phyloP scores from a whole-genome alignment of 331 rosid species.

The Quercus tomentella region DNA sequence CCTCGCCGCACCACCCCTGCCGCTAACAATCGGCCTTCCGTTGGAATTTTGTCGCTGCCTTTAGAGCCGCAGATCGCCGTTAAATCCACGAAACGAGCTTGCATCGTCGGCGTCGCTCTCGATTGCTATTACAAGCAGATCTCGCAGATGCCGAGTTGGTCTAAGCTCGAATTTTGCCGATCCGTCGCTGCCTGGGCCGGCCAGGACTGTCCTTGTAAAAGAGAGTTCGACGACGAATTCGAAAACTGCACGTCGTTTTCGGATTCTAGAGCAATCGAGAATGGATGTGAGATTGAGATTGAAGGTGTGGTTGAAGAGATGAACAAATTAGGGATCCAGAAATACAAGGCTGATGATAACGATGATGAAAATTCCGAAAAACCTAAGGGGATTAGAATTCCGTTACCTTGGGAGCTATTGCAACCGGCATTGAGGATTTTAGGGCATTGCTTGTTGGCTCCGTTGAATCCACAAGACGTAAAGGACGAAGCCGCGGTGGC shows the following conservation, averaged over 20 bases:
- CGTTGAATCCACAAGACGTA: slow-evolving; percentile 71
- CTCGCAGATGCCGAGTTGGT: slow-evolving; percentile 96
- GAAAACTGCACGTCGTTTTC: slow-evolving; percentile 30
- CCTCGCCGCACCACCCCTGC: slow-evolving; percentile 38
- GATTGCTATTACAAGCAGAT: slow-evolving; percentile 84
- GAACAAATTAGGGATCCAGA: slow-evolving; percentile 45
- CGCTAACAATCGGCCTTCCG: slow-evolving; percentile 24
- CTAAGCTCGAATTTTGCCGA: slow-evolving; percentile 71
- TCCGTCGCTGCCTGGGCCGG: slow-evolving; percentile 86
- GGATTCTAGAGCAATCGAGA: slow-evolving; percentile 21
- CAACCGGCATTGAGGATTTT: slow-evolving; percentile 80
- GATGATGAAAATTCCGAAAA: slow-evolving; percentile 13
- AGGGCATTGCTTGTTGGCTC: slow-evolving; percentile 92
- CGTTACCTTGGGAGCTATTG: slow-evolving; percentile 91
- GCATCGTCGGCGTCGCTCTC: slow-evolving; percentile 74
- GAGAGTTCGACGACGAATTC: slow-evolving; percentile 35
- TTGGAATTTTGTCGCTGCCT: slow-evolving; percentile 67
- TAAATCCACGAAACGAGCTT: slow-evolving; percentile 82
- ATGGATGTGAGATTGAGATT: slow-evolving; percentile 33
- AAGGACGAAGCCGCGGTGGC: slow-evolving; percentile 69
- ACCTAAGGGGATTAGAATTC: slow-evolving; percentile 51
- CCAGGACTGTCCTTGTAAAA: slow-evolving; percentile 62
- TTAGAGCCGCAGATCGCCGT: slow-evolving; percentile 78
- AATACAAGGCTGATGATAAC: neutral
- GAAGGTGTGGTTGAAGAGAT: slow-evolving; percentile 40